Conservation (phyloP, 2,329 filamentous ascomycete species). For the Arthrobotrys entomopaga region DNA sequence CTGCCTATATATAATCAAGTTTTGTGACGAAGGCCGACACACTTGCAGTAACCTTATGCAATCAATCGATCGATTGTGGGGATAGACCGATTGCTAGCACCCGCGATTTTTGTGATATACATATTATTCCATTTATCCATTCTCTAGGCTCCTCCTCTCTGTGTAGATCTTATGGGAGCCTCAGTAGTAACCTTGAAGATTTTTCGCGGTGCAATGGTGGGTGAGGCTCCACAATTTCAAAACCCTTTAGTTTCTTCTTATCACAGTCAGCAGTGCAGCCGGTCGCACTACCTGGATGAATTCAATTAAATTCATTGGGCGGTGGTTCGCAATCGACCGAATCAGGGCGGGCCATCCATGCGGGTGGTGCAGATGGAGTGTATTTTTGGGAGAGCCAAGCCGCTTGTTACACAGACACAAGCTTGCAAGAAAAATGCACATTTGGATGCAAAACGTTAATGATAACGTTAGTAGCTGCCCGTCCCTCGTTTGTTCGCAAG, state of each 20-base stretch:
- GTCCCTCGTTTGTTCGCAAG: neutral
- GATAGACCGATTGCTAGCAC: neutral
- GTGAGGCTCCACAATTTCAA: conserved; percentile 26
- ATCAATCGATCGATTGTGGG: neutral
- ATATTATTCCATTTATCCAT: too few species aligned
- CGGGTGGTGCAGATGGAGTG: conserved; percentile 1
- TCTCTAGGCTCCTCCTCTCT: too few species aligned
- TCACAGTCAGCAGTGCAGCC: conserved; percentile 18
- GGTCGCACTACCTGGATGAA: too few species aligned
- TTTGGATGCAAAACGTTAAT: neutral
- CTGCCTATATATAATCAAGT: too few species aligned
- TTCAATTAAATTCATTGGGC: conserved; percentile 13
- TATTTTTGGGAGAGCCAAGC: conserved; percentile 20
- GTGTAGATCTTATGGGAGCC: conserved; percentile 7
- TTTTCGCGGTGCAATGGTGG: neutral
- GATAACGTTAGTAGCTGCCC: conserved; percentile 12
- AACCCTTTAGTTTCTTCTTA: conserved; percentile 7
- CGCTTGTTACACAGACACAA: conserved; percentile 1
- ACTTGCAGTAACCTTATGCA: neutral
- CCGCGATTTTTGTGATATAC: neutral
- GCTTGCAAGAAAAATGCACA: neutral
- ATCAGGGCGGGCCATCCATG: neutral
- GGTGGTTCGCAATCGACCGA: neutral
- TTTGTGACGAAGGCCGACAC: neutral
- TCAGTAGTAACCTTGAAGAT: neutral